These are phyloP conservation scores for Saccharomyces kudriavzevii DNA, from an alignment of 805 yeast genomes.

Conservation along the genomic window DNA sequence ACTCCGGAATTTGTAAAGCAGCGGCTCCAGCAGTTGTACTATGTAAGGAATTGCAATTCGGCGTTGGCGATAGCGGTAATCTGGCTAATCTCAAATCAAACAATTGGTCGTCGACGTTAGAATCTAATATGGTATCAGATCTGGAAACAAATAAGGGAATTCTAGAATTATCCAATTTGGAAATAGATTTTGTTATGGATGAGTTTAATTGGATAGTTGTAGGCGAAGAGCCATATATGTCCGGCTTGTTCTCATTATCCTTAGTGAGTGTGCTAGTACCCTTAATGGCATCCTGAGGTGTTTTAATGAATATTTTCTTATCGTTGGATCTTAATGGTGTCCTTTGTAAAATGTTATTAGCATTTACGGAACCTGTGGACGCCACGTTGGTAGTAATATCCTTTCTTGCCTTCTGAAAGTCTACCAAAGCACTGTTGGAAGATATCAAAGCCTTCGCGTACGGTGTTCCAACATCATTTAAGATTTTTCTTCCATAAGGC, in stretches of 20 bases:
- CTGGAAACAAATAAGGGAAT: slow-evolving; percentile 13
- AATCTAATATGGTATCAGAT: slow-evolving; percentile 2
- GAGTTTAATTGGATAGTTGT: slow-evolving; percentile 31
- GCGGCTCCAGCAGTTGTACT: slow-evolving; percentile 3
- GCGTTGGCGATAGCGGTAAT: slow-evolving; percentile 28
- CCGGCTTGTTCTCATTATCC: slow-evolving; percentile 12
- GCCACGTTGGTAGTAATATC: slow-evolving; percentile 6
- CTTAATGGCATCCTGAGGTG: not conserved
- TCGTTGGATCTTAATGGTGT: slow-evolving; percentile 7
- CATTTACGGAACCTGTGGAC: not conserved
- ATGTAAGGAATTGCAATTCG: slow-evolving; percentile 14
- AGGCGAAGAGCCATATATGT: slow-evolving; percentile 29
- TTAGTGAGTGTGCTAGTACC: not conserved
- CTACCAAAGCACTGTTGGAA: slow-evolving; percentile 28
- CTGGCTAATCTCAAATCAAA: slow-evolving; percentile 12
- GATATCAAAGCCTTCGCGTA: slow-evolving; percentile 15
- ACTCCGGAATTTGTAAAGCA: slow-evolving; percentile 22
- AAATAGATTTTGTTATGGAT: slow-evolving; percentile 26
- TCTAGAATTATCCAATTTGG: slow-evolving; percentile 11
- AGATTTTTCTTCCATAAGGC: slow-evolving; percentile 28
- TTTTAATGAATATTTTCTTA: not conserved
- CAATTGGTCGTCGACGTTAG: slow-evolving; percentile 17
- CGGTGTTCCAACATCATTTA: slow-evolving; percentile 29
- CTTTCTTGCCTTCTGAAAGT: slow-evolving; percentile 28
- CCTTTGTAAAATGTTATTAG: slow-evolving; percentile 4